A percentile compares a stretch with the other conserved stretches of the same genome.
Evolutionary conservation across 1,139 yeast genomes (phyloP).

Genomic region (Debaryomyces singareniensis): DNA sequence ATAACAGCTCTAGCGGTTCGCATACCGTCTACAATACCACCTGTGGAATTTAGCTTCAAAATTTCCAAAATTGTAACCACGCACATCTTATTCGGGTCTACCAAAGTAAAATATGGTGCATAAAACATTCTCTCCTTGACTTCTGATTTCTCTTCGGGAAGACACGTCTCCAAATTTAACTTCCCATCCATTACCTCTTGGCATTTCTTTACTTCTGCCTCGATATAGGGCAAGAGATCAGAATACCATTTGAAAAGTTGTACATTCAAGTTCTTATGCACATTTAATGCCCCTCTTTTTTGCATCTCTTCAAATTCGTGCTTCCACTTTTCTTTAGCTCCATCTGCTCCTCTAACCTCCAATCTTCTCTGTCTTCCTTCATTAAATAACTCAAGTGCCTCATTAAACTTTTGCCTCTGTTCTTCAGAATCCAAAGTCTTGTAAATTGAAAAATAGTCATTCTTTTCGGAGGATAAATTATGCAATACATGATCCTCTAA

Average conservation of each 20-base stretch:
- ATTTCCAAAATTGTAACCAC: constrained; percentile 81
- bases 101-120: constrained; percentile 71
- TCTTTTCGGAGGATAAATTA: constrained; percentile 27
- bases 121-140: constrained; percentile 54
- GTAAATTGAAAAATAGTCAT: constrained; percentile 65
- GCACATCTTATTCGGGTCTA: constrained; percentile 75
- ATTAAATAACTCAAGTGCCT: constrained; percentile 61
- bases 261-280: constrained; percentile 59
- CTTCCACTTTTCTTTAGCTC: constrained; percentile 86
- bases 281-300: constrained; percentile 52
- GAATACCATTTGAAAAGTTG: constrained; percentile 76
- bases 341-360: constrained; percentile 76
- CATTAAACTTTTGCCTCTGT: constrained; percentile 54
- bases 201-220: constrained; percentile 55
- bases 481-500: constrained; percentile 19
- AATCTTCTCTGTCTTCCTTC: constrained; percentile 67
- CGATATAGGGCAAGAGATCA: constrained; percentile 61
- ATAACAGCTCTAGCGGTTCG: constrained; percentile 78
- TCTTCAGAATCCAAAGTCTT: constrained; percentile 43
- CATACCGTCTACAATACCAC: constrained; percentile 80
- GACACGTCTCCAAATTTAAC: constrained; percentile 10
- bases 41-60: constrained; percentile 65
- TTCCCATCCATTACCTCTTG: constrained; percentile 25
- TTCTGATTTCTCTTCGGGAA: constrained; percentile 25
- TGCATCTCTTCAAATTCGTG: constrained; percentile 70